phyloP scores from a whole-genome alignment of 371 early-diverging fungal species.

The Lichtheimia hyalospora region DNA sequence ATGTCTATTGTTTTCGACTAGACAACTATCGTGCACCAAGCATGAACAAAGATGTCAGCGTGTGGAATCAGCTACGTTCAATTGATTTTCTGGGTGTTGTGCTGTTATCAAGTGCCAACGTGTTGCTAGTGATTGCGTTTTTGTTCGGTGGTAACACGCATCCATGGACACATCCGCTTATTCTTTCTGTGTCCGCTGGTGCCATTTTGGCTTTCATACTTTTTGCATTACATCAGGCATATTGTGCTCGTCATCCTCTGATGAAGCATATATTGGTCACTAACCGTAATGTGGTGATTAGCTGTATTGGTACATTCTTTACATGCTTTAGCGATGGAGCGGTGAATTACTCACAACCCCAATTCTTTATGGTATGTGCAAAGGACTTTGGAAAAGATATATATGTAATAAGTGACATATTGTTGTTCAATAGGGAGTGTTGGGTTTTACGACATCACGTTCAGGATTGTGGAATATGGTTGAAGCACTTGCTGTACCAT shows the following conservation, averaged over 20 bases:
- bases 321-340: slow-evolving; percentile 23
- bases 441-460: background rate
- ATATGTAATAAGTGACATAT: too few relatives aligned
- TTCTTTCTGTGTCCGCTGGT: slow-evolving; percentile 47
- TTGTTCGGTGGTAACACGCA: slow-evolving; percentile 58
- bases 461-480: slow-evolving; percentile 3
- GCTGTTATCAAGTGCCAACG: slow-evolving; percentile 37
- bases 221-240: slow-evolving; percentile 53
- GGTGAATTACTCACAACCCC: slow-evolving; percentile 27
- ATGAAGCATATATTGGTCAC: slow-evolving; percentile 11
- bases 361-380: slow-evolving; percentile 31
- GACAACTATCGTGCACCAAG: slow-evolving; percentile 15
- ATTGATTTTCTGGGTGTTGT: slow-evolving; percentile 65
- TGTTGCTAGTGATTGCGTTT: slow-evolving; percentile 58
- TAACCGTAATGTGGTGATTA: slow-evolving; percentile 25
- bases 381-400: too few relatives aligned
- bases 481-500: slow-evolving; percentile 1
- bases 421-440: slow-evolving; percentile 1
- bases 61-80: slow-evolving; percentile 29
- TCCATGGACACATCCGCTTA: slow-evolving; percentile 44
- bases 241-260: slow-evolving; percentile 57
- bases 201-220: slow-evolving; percentile 35
- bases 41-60: slow-evolving; percentile 4
- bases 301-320: slow-evolving; percentile 31
- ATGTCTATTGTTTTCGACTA: slow-evolving; percentile 17